Percentiles rank a stretch among this genome's conserved stretches.
phyloP scores from a whole-genome alignment of 2,329 filamentous ascomycete genomes.

The Paracamarosporium sp. region DNA sequence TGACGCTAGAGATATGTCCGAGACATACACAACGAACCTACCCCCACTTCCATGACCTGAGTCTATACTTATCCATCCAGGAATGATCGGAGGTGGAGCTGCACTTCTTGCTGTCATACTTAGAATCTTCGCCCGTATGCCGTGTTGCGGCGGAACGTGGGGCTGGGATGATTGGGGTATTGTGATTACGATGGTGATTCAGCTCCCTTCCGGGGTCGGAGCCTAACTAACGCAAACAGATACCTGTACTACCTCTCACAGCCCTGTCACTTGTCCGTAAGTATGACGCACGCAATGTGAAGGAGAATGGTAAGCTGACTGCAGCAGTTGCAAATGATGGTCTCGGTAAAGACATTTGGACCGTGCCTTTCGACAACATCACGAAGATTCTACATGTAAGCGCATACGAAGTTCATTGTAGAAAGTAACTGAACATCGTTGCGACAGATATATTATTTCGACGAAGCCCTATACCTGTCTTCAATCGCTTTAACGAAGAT shows the following conservation, averaged over 20 bases:
- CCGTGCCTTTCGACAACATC: slow-evolving; percentile 49
- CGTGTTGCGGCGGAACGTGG: slow-evolving; percentile 43
- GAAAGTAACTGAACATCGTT: slow-evolving; percentile 19
- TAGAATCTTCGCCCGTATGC: slow-evolving; percentile 44
- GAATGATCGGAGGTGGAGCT: slow-evolving; percentile 40
- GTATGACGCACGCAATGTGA: neutral
- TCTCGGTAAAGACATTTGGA: slow-evolving; percentile 60
- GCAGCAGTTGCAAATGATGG: slow-evolving; percentile 35
- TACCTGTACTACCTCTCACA: slow-evolving; percentile 26
- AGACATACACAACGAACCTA: no score
- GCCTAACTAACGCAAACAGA: slow-evolving; percentile 15
- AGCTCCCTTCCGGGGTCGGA: neutral
- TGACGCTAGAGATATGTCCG: no score
- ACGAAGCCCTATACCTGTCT: slow-evolving; percentile 22
- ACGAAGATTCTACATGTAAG: slow-evolving; percentile 42
- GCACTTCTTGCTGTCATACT: slow-evolving; percentile 43
- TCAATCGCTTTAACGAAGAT: slow-evolving; percentile 27
- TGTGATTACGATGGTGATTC: slow-evolving; percentile 43
- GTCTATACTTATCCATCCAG: no score
- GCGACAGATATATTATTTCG: slow-evolving; percentile 22
- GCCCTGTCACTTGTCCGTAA: slow-evolving; percentile 21
- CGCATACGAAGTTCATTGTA: slow-evolving; percentile 7
- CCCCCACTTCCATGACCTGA: no score
- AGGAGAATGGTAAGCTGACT: neutral
- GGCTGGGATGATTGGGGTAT: slow-evolving; percentile 51